Percentiles rank a stretch among this genome's conserved stretches.
Conservation (phyloP, 2,329 filamentous ascomycete species). For the Rhytidhysteron rufulum region DNA sequence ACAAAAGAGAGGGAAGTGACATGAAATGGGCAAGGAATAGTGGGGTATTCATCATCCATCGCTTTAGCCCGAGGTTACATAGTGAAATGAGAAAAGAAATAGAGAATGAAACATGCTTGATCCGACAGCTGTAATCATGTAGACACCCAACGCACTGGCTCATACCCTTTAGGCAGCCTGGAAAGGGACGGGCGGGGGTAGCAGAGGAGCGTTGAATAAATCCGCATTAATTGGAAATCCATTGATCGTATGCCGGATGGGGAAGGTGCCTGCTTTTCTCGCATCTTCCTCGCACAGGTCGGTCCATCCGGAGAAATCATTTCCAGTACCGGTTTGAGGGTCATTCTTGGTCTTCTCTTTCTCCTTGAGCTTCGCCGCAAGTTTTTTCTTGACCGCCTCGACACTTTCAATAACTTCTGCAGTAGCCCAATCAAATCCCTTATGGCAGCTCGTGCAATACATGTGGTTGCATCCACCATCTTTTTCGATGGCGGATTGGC, state of each 20-base stretch:
- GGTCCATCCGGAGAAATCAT: not conserved
- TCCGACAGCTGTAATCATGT: too few relatives aligned
- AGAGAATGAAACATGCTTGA: not conserved
- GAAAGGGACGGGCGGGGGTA: too few relatives aligned
- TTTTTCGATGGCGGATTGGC: constrained; percentile 3
- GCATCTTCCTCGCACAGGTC: constrained; percentile 4
- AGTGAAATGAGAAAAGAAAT: not conserved
- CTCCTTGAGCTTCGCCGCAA: too few relatives aligned
- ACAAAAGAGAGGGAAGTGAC: too few relatives aligned
- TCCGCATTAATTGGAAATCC: too few relatives aligned
- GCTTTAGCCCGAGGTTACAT: not conserved
- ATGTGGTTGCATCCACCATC: constrained; percentile 3
- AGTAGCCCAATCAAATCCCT: constrained; percentile 1
- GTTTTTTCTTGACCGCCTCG: not conserved
- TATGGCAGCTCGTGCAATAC: constrained; percentile 2
- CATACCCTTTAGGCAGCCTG: too few relatives aligned
- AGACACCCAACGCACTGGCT: too few relatives aligned
- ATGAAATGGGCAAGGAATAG: too few relatives aligned
- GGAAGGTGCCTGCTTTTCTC: not conserved
- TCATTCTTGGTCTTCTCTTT: too few relatives aligned
- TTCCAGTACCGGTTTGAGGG: too few relatives aligned
- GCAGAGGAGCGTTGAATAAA: too few relatives aligned
- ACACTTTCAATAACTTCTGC: not conserved
- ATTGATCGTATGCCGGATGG: too few relatives aligned
- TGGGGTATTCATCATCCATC: not conserved